These are phyloP conservation scores for Chalaropsis ovoidea DNA, from an alignment of 2,329 filamentous ascomycete genomes.

Conservation along the genomic window DNA sequence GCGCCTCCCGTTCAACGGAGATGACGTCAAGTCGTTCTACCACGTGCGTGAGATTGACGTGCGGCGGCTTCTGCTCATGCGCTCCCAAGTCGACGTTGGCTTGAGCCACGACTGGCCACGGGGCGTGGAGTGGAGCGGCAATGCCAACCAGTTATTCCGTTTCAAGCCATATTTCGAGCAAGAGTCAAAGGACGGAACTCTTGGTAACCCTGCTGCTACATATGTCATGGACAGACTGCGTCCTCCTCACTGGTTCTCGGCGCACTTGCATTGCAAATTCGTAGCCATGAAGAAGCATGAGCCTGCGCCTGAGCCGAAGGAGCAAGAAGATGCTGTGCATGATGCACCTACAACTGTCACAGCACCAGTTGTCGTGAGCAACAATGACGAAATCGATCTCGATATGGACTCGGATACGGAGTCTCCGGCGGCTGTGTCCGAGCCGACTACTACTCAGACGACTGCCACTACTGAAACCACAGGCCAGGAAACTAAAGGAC, in stretches of 20 bases:
- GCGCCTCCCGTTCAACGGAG: constrained; percentile 67
- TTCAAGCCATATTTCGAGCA: constrained; percentile 64
- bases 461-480: constrained; percentile 6
- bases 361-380: constrained; percentile 31
- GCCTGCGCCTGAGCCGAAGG: constrained; percentile 25
- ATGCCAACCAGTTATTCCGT: constrained; percentile 56
- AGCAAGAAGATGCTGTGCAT: constrained; percentile 33
- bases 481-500: constrained; percentile 20
- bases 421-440: constrained; percentile 27
- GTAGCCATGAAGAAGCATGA: constrained; percentile 54
- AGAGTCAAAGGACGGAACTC: constrained; percentile 62
- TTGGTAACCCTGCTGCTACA: constrained; percentile 72
- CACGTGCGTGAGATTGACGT: constrained; percentile 83
- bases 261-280: constrained; percentile 86
- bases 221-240: constrained; percentile 71
- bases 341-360: neutral
- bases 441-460: neutral
- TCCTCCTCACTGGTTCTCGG: constrained; percentile 83
- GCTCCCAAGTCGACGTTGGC: constrained; percentile 82
- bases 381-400: constrained; percentile 62
- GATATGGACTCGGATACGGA: constrained; percentile 48
- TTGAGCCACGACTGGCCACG: constrained; percentile 95
- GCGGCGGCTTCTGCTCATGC: constrained; percentile 75
- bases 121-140: constrained; percentile 67
- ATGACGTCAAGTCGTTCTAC: constrained; percentile 74